A percentile compares a stretch with the other conserved stretches of the same genome.
Evolutionary conservation across 2,329 filamentous ascomycete genomes (phyloP).

Genomic region (Phyllosticta paracitricarpa): DNA sequence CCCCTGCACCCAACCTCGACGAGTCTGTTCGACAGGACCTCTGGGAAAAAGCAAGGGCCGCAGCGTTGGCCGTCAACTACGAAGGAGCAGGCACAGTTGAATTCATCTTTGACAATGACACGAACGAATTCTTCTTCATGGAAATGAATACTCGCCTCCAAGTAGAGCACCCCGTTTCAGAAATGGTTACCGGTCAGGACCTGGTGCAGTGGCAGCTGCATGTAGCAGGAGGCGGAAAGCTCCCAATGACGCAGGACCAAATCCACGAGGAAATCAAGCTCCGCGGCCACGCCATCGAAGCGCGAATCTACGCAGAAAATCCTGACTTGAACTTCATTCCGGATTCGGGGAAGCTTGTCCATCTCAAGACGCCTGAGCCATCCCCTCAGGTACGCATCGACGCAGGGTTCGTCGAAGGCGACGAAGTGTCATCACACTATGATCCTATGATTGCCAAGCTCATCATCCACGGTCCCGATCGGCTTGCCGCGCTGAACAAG

Average conservation of each 20-base stretch:
- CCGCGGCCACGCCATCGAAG: conserved; percentile 84
- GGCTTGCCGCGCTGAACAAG: conserved; percentile 73
- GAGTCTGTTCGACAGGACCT: conserved; percentile 52
- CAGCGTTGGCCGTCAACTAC: conserved; percentile 53
- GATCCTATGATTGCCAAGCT: conserved; percentile 99
- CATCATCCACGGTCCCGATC: conserved; percentile 73
- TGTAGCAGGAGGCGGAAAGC: conserved; percentile 62
- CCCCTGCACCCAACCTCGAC: conserved; percentile 51
- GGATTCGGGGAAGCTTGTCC: conserved; percentile 78
- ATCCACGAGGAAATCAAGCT: conserved; percentile 60
- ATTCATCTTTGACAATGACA: conserved; percentile 60
- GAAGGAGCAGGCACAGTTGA: conserved; percentile 59
- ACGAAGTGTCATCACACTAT: conserved; percentile 88
- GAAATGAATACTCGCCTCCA: conserved; percentile 76
- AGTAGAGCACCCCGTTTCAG: conserved; percentile 92
- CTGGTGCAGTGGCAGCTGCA: conserved; percentile 93
- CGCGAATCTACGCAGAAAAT: conserved; percentile 92
- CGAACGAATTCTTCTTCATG: conserved; percentile 59
- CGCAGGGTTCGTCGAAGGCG: conserved; percentile 82
- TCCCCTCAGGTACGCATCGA: conserved; percentile 77
- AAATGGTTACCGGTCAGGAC: conserved; percentile 66
- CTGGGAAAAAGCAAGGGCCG: conserved; percentile 55
- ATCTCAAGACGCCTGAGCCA: conserved; percentile 63
- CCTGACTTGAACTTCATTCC: conserved; percentile 87
- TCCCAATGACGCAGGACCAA: conserved; percentile 56